These are phyloP conservation scores for Lepidium didymum DNA, from an alignment of 345 rosid species.

Conservation along the genomic window DNA sequence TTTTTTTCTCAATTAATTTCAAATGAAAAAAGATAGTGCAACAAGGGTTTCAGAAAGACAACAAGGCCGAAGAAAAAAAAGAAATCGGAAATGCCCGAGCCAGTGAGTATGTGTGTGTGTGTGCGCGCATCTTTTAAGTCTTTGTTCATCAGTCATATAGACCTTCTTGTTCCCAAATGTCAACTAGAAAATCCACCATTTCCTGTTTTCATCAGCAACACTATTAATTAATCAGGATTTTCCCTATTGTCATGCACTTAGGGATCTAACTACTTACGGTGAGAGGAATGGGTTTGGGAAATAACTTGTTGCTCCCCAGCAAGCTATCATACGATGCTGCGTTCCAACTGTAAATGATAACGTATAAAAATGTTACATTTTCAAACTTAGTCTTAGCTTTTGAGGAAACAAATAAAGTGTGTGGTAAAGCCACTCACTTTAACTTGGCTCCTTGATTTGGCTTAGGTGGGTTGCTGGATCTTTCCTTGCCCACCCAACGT, in stretches of 20 bases:
- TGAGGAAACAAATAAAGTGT: background rate
- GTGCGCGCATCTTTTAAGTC: background rate
- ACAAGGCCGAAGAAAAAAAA: background rate
- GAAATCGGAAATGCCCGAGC: slow-evolving; percentile 13
- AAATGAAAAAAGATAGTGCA: slow-evolving; percentile 3
- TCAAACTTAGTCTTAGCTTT: background rate
- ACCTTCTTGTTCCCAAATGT: slow-evolving; percentile 90
- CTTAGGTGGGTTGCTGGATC: slow-evolving; percentile 18
- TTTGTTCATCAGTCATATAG: slow-evolving; percentile 53
- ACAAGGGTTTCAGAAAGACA: slow-evolving; percentile 6
- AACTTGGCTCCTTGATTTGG: slow-evolving; percentile 47
- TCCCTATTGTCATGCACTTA: background rate
- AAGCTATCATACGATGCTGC: slow-evolving; percentile 60
- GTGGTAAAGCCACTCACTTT: slow-evolving; percentile 41
- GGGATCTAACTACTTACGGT: slow-evolving; percentile 36
- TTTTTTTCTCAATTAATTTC: slow-evolving; percentile 5
- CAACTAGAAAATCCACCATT: slow-evolving; percentile 92
- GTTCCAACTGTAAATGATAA: slow-evolving; percentile 60
- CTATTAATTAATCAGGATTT: background rate
- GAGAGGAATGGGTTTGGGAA: slow-evolving; percentile 72
- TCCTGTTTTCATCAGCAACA: slow-evolving; percentile 41
- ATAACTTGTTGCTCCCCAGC: slow-evolving; percentile 79
- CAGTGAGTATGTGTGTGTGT: background rate
- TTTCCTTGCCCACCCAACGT: slow-evolving; percentile 64
- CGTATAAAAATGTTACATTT: background rate